Base-by-base conservation (phyloP, 148 eudicot species). In the Tetragonia tetragonoides region DNA sequence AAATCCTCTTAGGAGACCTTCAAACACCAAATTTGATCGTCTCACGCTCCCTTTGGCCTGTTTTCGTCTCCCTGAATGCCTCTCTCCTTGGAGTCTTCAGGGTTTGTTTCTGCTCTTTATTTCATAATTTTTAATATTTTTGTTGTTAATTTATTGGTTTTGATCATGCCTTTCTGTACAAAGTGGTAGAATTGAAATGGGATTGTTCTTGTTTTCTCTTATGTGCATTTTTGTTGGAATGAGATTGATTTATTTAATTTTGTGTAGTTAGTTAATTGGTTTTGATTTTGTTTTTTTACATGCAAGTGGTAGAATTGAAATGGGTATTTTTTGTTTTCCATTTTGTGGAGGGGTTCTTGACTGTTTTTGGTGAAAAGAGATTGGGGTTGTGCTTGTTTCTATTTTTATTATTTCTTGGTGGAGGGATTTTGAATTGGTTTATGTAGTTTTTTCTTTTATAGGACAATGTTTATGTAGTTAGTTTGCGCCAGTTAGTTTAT, bases 41-140 rank as follows among this genome's bases (percentile, higher is more conserved):
- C 72, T 68, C 72, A 24, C 53, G 72, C 72, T 75, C 73, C 78
- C 77, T 74, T 79, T 73, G 63, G 77, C 87, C 78, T 85, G 78
- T 79, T 84, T 87, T 87, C 89, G 86, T 84, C 88, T 87, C 84
- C 97, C 97, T 90, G 92, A 90, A 90, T 92, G 91, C 92, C 92
- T 89, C 89, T 79, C 88, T 86, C 82, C 5, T 5, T 70, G 10
- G 49, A 78, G 90, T 87, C 83, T 88, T 92, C 94, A 89, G 90
- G 97, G 97, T 92, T 73, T 59, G 68, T 73, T 59, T 56, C 21
- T 34, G 34, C 14, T 66, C 69, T 77, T 74, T 2, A 41, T 44
- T 64, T 11, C 17, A 1, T 67, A 44, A n/a, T 21, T n/a, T 67
- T 59, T 15, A 34, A 53, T 7, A 10, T 46, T 44, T 12, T 64